These are phyloP conservation scores for Myxozyma lipomycoides DNA, from an alignment of 805 yeast genomes.

Conservation along the genomic window DNA sequence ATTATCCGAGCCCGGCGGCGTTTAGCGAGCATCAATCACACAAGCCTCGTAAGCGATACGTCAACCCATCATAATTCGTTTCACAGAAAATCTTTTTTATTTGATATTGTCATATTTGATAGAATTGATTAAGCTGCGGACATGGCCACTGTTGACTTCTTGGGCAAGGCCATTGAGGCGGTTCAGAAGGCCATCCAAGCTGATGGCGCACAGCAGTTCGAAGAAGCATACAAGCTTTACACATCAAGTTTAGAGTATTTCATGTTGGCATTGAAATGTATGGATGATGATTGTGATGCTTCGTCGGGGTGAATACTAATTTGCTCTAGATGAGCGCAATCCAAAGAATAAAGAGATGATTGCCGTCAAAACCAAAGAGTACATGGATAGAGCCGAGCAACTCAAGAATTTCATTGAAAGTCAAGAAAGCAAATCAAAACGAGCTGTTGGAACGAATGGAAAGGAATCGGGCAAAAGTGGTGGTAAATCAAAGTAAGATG, in stretches of 20 bases:
- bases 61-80: too few species aligned
- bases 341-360: constrained; percentile 83
- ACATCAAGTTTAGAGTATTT: constrained; percentile 90
- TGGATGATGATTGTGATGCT: background rate
- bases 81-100: background rate
- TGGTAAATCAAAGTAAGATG: constrained; percentile 22
- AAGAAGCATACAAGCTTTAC: constrained; percentile 89
- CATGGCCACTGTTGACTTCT: constrained; percentile 52
- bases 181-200: constrained; percentile 94
- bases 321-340: constrained; percentile 66
- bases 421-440: constrained; percentile 39
- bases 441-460: constrained; percentile 28
- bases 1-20: too few species aligned
- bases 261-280: constrained; percentile 86
- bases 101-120: background rate
- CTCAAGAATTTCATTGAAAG: constrained; percentile 83
- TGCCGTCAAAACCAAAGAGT: constrained; percentile 84
- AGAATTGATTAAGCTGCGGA: background rate
- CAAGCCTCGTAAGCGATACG: too few species aligned
- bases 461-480: constrained; percentile 20
- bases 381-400: constrained; percentile 88
- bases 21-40: too few species aligned
- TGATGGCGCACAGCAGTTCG: constrained; percentile 82
- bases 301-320: background rate
- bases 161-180: constrained; percentile 89